Evolutionary conservation across 208 protist species (phyloP).

Genomic region (Wallacemonas sp.): DNA sequence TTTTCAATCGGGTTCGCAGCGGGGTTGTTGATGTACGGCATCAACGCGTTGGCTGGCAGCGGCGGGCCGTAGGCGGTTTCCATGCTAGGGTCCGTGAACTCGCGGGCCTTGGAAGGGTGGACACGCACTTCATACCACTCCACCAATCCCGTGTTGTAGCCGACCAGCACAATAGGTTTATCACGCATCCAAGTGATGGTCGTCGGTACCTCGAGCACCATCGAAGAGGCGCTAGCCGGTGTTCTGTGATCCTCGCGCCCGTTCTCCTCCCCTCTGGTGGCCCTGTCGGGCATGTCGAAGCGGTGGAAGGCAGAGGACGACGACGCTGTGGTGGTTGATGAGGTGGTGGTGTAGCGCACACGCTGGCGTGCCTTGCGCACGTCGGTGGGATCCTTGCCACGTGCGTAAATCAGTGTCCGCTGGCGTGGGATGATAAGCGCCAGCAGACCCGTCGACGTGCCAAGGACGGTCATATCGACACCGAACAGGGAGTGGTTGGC

Average conservation of each 20-base stretch:
- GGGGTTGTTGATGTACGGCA: constrained; percentile 26
- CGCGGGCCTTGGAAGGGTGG: constrained; percentile 21
- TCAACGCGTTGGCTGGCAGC: constrained; percentile 18
- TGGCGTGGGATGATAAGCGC: constrained; percentile 46
- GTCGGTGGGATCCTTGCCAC: constrained; percentile 29
- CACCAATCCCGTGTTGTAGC: constrained; percentile 53
- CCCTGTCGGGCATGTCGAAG: too few species aligned
- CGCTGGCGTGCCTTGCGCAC: constrained; percentile 23
- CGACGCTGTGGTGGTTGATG: neutral
- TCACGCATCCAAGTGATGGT: constrained; percentile 89
- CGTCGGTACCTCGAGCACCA: constrained; percentile 20
- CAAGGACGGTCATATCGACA: constrained; percentile 65
- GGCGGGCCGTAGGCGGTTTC: constrained; percentile 16
- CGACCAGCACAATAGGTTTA: constrained; percentile 76
- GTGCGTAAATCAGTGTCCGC: constrained; percentile 39
- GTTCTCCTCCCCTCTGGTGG: neutral
- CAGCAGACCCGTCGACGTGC: constrained; percentile 50
- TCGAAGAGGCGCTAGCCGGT: neutral
- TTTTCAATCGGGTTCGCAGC: neutral
- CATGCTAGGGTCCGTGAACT: constrained; percentile 18
- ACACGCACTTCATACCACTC: constrained; percentile 78
- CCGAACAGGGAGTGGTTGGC: constrained; percentile 69
- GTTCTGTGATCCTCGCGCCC: neutral
- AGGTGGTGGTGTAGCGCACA: constrained; percentile 6
- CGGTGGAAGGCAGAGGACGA: too few species aligned